Conservation (phyloP, 202 grass and related monocot species). For the Schoenoplectus triqueter region DNA sequence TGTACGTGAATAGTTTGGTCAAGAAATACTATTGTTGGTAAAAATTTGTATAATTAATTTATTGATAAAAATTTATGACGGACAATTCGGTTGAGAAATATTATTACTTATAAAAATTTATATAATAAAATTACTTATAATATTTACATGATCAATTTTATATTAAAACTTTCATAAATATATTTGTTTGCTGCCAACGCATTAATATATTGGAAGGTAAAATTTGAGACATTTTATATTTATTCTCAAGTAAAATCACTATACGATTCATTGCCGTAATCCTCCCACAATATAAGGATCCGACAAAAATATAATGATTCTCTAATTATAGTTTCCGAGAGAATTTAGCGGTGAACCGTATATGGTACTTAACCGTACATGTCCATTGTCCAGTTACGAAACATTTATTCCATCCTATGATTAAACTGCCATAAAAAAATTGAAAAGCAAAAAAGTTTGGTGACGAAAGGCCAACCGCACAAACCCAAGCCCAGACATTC, state of each 20-base stretch:
- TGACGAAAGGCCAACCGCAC: not conserved
- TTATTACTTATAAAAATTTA: too few relatives aligned
- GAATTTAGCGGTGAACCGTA: constrained; percentile 4
- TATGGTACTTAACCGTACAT: not conserved
- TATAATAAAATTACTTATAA: too few relatives aligned
- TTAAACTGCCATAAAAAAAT: not conserved
- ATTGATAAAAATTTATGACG: too few relatives aligned
- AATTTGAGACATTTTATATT: too few relatives aligned
- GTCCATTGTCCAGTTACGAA: not conserved
- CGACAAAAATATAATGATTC: not conserved
- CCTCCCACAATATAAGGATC: not conserved
- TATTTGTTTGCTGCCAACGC: too few relatives aligned
- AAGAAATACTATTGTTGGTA: too few relatives aligned
- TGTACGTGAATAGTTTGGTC: too few relatives aligned
- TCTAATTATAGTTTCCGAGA: constrained; percentile 18
- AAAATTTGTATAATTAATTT: too few relatives aligned
- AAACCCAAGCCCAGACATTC: not conserved
- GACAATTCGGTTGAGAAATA: too few relatives aligned
- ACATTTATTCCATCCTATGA: constrained; percentile 24
- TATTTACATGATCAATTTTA: too few relatives aligned
- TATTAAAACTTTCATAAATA: too few relatives aligned
- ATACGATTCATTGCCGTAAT: not conserved
- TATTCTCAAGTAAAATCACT: not conserved
- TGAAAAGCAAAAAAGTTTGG: not conserved
- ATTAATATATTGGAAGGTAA: too few relatives aligned